Evolutionary conservation across 352 stramenopile genomes (phyloP), one percentile per base, ranked within the genome.

Genomic region (Globisporangium acanthophoron): DNA sequence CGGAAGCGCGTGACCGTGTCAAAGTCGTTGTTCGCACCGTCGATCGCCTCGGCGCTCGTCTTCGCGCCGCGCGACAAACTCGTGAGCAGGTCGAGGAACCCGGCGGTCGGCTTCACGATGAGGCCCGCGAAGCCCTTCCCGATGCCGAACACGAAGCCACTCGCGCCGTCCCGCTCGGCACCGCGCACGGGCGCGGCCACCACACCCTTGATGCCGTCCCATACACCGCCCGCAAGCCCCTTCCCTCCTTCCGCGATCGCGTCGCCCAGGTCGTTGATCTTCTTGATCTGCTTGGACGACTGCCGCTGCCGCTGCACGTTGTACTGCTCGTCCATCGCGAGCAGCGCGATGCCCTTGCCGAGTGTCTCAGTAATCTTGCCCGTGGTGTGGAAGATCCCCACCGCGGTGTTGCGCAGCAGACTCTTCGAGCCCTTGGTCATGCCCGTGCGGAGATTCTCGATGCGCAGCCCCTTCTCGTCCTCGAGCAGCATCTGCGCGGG

Each of bases 401-500:
- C 85, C 0, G 87, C 85, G 3, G 86, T 95, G 62, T 95, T 96
- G 11, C 83, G 73, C 24, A 96, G 57, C 46, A 96, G 68, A 56
- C 84, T 92, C 61, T 94, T 96, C 12, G 85, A 93, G 27, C 87
- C 87, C 55, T 92, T 92, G 0, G 85, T 94, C 85, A 94, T 94
- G 9, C 85, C 85, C 31, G 80, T 94, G n/a, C 85, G 78, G 29
- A 93, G 62, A 51, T 94, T 96, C 41, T 90, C 82, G 44, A 95
- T 94, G 0, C 85, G 74, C 9, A 94, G 47, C 4, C 85, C 86
- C 33, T 93, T 88, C 56, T 95, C 88, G 51, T 97, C 78, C 65
- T 94, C 88, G 15, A 98, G 73, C 16, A 98, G 70, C 72, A 96
- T 96, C 65, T 97, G 85, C 15, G 90, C 91, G 18, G 92, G 92